Percentiles rank a stretch among this genome's conserved stretches.
Evolutionary conservation across 257 asterid genomes (phyloP).

Genomic region (Przewalskia tangutica): DNA sequence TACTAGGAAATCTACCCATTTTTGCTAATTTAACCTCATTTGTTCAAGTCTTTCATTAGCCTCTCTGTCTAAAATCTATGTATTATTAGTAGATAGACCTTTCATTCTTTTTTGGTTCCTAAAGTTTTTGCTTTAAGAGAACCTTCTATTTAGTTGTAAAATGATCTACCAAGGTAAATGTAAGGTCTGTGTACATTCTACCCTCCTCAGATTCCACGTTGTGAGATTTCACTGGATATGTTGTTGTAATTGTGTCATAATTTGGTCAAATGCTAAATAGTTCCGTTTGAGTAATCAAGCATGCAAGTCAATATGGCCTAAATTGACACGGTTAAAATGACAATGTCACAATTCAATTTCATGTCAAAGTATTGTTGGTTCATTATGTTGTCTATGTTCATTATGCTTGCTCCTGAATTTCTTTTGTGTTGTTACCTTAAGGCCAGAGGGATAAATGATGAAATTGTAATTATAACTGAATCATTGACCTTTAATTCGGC

Average conservation of each 20-base stretch:
- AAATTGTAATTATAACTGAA: constrained; percentile 1
- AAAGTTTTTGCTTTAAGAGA: not conserved
- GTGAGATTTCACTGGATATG: too few relatives aligned
- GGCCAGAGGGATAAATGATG: constrained; percentile 33
- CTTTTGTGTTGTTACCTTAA: constrained; percentile 15
- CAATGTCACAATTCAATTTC: too few relatives aligned
- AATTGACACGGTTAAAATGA: too few relatives aligned
- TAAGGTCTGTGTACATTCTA: too few relatives aligned
- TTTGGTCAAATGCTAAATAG: not conserved
- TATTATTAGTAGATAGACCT: not conserved
- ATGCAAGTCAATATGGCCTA: not conserved
- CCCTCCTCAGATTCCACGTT: too few relatives aligned
- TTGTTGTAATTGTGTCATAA: not conserved
- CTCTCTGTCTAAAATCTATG: not conserved
- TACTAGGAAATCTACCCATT: not conserved
- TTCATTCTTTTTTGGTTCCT: not conserved
- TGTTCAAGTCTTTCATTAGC: not conserved
- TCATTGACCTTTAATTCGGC: too few relatives aligned
- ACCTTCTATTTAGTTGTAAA: not conserved
- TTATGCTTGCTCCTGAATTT: not conserved
- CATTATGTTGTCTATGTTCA: not conserved
- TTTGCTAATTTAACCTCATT: not conserved
- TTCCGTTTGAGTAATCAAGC: not conserved
- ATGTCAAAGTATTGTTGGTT: too few relatives aligned
- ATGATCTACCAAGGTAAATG: too few relatives aligned